Conservation (phyloP, 202 grass and related monocot genomes). For the Digitaria exilis region DNA sequence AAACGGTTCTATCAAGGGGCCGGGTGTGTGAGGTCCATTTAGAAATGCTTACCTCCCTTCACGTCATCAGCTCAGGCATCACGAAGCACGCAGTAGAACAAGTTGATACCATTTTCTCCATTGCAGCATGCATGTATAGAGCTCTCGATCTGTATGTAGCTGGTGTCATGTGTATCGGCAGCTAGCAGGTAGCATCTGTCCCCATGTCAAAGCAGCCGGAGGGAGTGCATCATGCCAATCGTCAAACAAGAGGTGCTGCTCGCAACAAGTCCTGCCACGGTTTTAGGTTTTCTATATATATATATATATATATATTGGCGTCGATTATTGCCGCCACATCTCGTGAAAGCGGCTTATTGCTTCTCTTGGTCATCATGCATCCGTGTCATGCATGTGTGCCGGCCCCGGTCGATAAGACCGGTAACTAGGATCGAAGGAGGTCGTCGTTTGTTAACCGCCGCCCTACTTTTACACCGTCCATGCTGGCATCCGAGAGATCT, state of each 20-base stretch:
- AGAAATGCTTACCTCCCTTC: constrained; percentile 29
- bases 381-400: background rate
- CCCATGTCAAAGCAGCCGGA: constrained; percentile 34
- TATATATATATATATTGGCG: background rate
- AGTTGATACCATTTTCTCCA: constrained; percentile 27
- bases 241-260: constrained; percentile 26
- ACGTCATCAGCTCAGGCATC: constrained; percentile 20
- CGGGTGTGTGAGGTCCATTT: constrained; percentile 30
- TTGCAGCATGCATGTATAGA: background rate
- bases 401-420: background rate
- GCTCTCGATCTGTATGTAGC: background rate
- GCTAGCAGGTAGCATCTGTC: background rate
- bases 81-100: background rate
- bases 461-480: background rate
- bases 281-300: too few species aligned
- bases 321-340: constrained; percentile 20
- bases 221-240: background rate
- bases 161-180: constrained; percentile 11
- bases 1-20: constrained; percentile 21
- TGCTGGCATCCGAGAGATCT: background rate
- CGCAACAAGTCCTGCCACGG: background rate
- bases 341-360: background rate
- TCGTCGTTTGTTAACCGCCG: background rate
- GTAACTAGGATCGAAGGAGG: background rate
- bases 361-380: background rate